Conservation (phyloP, 1,284 basidiomycete species). For the Hortiboletus rubellus region DNA sequence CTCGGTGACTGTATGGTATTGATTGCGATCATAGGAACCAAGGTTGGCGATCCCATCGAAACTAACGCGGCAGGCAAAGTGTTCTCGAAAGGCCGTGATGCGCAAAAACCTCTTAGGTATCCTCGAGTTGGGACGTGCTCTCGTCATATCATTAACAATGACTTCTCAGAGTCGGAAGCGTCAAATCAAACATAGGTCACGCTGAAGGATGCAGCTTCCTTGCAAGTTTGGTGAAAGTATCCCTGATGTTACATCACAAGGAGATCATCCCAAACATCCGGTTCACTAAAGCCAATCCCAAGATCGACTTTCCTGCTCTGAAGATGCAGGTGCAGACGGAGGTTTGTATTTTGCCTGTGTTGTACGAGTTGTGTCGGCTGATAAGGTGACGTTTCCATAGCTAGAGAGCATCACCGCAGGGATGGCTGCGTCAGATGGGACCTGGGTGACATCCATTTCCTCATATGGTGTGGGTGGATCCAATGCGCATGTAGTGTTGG, state of each 20-base stretch:
- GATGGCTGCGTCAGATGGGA: constrained; percentile 28
- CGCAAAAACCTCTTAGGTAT: constrained; percentile 23
- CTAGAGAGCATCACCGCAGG: constrained; percentile 21
- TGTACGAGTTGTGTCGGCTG: neutral
- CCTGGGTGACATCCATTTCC: constrained; percentile 31
- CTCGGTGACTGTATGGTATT: neutral
- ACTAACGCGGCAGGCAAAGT: constrained; percentile 47
- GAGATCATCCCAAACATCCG: constrained; percentile 31
- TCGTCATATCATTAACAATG: neutral
- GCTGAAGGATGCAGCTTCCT: constrained; percentile 33
- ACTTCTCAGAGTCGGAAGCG: constrained; percentile 29
- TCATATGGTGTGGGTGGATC: constrained; percentile 33
- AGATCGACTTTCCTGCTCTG: constrained; percentile 26
- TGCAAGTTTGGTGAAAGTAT: constrained; percentile 31
- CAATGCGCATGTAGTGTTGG: constrained; percentile 31
- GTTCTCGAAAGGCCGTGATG: constrained; percentile 29
- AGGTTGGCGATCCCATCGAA: constrained; percentile 51
- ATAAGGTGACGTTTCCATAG: constrained; percentile 9
- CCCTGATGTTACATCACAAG: constrained; percentile 32
- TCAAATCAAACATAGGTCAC: constrained; percentile 36
- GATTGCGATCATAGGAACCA: constrained; percentile 32
- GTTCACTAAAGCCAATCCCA: constrained; percentile 29
- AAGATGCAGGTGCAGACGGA: constrained; percentile 31
- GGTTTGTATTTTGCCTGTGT: constrained; percentile 4
- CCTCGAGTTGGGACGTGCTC: neutral